phyloP scores from a whole-genome alignment of 129 eudicot genomes.

The Flaveria linearis region DNA sequence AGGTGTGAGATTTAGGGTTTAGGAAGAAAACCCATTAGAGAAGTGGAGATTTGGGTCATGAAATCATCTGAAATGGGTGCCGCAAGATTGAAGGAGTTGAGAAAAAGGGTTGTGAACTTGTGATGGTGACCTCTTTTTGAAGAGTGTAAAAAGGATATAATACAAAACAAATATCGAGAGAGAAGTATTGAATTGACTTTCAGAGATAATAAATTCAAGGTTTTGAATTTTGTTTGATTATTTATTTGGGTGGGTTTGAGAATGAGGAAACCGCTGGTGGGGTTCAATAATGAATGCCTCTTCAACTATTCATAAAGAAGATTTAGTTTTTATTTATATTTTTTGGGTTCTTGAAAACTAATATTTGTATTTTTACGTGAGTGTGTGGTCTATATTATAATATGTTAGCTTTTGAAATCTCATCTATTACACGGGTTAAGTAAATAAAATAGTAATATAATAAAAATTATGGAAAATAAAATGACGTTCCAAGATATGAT shows the following conservation, averaged over 20 bases:
- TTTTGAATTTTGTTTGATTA: not conserved
- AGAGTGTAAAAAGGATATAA: not conserved
- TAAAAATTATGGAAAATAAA: too few species aligned
- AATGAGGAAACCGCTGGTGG: conserved; percentile 2
- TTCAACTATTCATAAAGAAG: not conserved
- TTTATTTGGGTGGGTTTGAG: conserved; percentile 5
- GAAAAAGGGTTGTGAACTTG: conserved; percentile 21
- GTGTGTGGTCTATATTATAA: too few species aligned
- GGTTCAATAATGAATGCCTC: not conserved
- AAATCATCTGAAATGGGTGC: conserved; percentile 18
- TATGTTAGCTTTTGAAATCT: too few species aligned
- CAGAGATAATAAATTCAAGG: conserved; percentile 17
- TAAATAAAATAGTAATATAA: too few species aligned
- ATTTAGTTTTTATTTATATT: too few species aligned
- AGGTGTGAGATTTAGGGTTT: conserved; percentile 2
- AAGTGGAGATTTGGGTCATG: conserved; percentile 11
- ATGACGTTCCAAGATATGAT: too few species aligned
- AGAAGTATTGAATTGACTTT: conserved; percentile 34
- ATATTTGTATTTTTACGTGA: too few species aligned
- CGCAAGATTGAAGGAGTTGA: not conserved
- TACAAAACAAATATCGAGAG: conserved; percentile 23
- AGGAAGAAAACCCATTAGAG: conserved; percentile 12
- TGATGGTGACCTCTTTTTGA: conserved; percentile 10
- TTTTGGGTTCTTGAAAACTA: too few species aligned
- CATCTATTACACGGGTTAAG: too few species aligned